Conservation (phyloP, 148 eudicot genomes). For the Mesembryanthemum crystallinum region DNA sequence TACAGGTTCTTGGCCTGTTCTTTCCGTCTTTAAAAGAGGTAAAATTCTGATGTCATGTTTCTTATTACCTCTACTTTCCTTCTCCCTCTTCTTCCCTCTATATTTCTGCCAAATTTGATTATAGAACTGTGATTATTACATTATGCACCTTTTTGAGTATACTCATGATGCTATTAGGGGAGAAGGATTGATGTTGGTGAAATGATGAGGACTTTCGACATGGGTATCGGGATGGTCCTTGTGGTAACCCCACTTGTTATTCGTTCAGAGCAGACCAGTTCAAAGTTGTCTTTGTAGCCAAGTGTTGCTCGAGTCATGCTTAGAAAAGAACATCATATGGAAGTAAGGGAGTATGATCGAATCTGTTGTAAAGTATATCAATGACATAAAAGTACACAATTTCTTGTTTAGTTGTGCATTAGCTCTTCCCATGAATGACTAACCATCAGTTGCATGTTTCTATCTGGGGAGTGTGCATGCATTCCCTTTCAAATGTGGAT, state of each 20-base stretch:
- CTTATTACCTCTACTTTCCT: not conserved
- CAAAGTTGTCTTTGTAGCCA: too few species aligned
- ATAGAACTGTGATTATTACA: too few species aligned
- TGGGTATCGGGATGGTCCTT: conserved; percentile 95
- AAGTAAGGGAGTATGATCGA: not conserved
- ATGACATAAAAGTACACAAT: not conserved
- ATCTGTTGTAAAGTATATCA: not conserved
- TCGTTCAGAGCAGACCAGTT: too few species aligned
- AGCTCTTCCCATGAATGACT: not conserved
- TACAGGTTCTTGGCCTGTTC: conserved; percentile 68
- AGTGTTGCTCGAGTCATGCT: too few species aligned
- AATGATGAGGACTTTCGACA: conserved; percentile 86
- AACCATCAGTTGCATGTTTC: not conserved
- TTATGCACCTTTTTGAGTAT: not conserved
- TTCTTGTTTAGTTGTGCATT: not conserved
- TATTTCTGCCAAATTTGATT: not conserved
- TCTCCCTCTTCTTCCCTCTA: too few species aligned
- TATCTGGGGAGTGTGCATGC: not conserved
- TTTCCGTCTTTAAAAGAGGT: conserved; percentile 92
- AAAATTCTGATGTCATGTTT: not conserved
- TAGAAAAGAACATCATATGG: too few species aligned
- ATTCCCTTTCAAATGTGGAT: not conserved
- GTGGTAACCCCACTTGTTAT: conserved; percentile 60
- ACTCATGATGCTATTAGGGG: conserved; percentile 35
- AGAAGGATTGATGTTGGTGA: conserved; percentile 76